These are phyloP conservation scores for Wickerhamomyces sp. DNA, from an alignment of 1,139 yeast species.

Conservation along the genomic window DNA sequence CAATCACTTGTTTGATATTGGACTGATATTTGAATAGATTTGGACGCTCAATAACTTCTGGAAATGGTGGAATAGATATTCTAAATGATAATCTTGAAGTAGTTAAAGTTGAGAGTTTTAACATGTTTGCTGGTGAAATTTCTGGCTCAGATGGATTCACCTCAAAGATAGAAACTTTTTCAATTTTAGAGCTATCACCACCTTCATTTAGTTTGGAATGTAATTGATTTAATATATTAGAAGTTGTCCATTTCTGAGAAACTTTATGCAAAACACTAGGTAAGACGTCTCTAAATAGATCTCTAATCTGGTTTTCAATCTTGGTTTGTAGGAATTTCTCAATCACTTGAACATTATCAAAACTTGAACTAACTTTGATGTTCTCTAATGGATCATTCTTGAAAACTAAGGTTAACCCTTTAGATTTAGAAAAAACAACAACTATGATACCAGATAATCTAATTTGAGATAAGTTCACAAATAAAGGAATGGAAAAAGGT, in stretches of 20 bases:
- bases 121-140: slow-evolving; percentile 65
- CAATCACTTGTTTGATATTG: slow-evolving; percentile 13
- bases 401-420: slow-evolving; percentile 82
- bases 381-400: slow-evolving; percentile 85
- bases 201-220: slow-evolving; percentile 33
- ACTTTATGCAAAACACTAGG: slow-evolving; percentile 78
- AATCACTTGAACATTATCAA: slow-evolving; percentile 79
- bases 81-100: slow-evolving; percentile 73
- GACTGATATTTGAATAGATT: slow-evolving; percentile 30
- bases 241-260: slow-evolving; percentile 65
- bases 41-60: slow-evolving; percentile 34
- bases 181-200: slow-evolving; percentile 10
- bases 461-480: slow-evolving; percentile 69
- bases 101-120: slow-evolving; percentile 64
- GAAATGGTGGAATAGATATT: slow-evolving; percentile 25
- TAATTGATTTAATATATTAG: slow-evolving; percentile 35
- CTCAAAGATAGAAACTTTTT: slow-evolving; percentile 36
- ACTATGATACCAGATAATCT: slow-evolving; percentile 77
- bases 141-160: slow-evolving; percentile 53
- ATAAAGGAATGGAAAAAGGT: slow-evolving; percentile 74
- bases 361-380: slow-evolving; percentile 77
- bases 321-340: slow-evolving; percentile 78
- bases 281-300: slow-evolving; percentile 75
- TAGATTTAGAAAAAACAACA: slow-evolving; percentile 74
- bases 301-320: slow-evolving; percentile 77